A percentile compares a stretch with the other conserved stretches of the same genome.
These are phyloP conservation scores for Pseudonitzschia delicatissima DNA, from an alignment of 108 stramenopile species.

Conservation along the genomic window DNA sequence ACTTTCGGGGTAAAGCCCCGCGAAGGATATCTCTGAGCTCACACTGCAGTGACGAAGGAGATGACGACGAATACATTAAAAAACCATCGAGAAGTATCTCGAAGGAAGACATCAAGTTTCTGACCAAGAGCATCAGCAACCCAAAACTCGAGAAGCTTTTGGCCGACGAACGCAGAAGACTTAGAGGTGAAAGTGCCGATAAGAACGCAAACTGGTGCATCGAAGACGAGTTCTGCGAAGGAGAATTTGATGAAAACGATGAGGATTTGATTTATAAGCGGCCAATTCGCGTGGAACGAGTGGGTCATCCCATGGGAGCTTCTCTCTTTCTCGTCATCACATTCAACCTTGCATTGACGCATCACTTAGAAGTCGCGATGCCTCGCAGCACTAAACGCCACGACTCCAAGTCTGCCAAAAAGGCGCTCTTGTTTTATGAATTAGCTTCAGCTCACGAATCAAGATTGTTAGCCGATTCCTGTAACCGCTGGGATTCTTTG, in stretches of 20 bases:
- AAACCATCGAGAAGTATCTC: not conserved
- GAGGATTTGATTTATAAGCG: conserved; percentile 24
- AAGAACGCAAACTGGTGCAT: not conserved
- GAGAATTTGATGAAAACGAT: not conserved
- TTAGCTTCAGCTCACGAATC: not conserved
- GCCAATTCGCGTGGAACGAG: conserved; percentile 17
- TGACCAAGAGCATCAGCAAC: conserved; percentile 2
- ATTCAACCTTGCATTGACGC: conserved; percentile 29
- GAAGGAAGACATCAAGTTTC: not conserved
- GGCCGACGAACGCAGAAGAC: not conserved
- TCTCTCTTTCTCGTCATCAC: conserved; percentile 22
- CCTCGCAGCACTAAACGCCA: not conserved
- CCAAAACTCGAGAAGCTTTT: not conserved
- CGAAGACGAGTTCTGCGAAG: not conserved
- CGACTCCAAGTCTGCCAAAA: not conserved
- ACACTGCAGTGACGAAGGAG: not conserved
- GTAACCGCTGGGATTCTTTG: not conserved
- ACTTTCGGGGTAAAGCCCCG: not conserved
- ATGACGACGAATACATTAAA: not conserved
- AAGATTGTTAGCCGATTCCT: not conserved
- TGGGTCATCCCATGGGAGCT: conserved; percentile 27
- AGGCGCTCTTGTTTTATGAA: not conserved
- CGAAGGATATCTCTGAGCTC: too few relatives aligned
- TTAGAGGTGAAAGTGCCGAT: not conserved
- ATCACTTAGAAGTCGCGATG: conserved; percentile 11